Percentiles rank a stretch among this genome's conserved stretches.
Evolutionary conservation across 306 rosid genomes (phyloP).

Genomic region (Pachyrhizus erosus): DNA sequence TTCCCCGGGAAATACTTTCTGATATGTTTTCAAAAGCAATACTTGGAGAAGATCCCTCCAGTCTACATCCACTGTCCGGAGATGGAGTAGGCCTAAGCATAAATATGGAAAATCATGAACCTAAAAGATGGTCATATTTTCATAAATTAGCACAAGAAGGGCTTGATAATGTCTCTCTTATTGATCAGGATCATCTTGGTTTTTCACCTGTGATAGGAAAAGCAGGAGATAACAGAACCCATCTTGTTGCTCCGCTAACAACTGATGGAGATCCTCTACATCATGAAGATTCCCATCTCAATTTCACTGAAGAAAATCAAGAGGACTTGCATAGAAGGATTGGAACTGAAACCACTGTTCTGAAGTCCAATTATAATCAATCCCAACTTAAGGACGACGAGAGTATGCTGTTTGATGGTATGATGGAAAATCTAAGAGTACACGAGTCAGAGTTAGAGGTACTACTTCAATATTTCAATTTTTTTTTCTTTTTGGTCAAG

Average conservation of each 20-base stretch:
- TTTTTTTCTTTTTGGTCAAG: conserved; percentile 13
- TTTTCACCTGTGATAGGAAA: conserved; percentile 58
- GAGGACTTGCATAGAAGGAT: conserved; percentile 51
- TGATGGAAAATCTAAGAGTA: conserved; percentile 54
- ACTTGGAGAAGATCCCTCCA: conserved; percentile 60
- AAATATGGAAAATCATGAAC: conserved; percentile 80
- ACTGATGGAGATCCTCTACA: conserved; percentile 47
- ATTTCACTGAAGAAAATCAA: conserved; percentile 60
- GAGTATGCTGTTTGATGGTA: conserved; percentile 66
- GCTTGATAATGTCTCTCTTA: conserved; percentile 68
- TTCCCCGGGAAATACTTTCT: conserved; percentile 80
- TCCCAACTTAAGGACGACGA: conserved; percentile 58
- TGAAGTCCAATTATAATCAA: conserved; percentile 54
- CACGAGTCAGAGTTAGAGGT: conserved; percentile 69
- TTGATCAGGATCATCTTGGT: conserved; percentile 79
- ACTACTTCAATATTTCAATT: neutral
- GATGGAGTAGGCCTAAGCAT: conserved; percentile 78
- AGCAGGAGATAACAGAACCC: conserved; percentile 44
- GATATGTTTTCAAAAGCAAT: conserved; percentile 89
- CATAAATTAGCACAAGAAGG: conserved; percentile 78
- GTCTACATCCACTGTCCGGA: conserved; percentile 49
- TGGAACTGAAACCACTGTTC: conserved; percentile 44
- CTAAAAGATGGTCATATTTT: conserved; percentile 80
- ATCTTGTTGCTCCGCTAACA: conserved; percentile 49
- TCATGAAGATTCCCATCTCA: conserved; percentile 55